Evolutionary conservation across 164 flowering plant species (phyloP), one percentile per base, ranked within the genome.

Genomic region (Brasenia schreberi): DNA sequence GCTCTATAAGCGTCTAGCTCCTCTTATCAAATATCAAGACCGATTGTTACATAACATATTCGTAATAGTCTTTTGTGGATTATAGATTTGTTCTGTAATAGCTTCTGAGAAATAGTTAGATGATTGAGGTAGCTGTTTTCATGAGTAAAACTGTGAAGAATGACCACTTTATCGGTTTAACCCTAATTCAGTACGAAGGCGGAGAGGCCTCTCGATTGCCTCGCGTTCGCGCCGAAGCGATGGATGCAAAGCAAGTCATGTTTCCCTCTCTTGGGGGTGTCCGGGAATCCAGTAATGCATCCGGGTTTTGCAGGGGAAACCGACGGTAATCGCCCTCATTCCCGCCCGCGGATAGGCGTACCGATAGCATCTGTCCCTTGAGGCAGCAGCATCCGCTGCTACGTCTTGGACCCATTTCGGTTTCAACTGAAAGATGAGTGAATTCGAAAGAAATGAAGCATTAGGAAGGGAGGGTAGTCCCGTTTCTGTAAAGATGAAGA

Each of bases 191-290:
- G n/a, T n/a, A n/a, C n/a, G n/a, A n/a, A 65, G 71, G 4, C 77
- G 68, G 56, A 78, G 72, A 18, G 33, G 17, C 74, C 78, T 64
- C 70, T 58, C 78, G 78, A 81, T 42, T 81, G 84, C 84, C 84
- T 76, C 19, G 81, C 81, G 62, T 76, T 81, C 58, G 84, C 84
- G 3, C 84, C 84, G 43, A 81, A 73, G 5, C 81, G 81, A 60
- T 81, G 84, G 66, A 81, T 33, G 6, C 78, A 70, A 10, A 81
- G 58, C 0, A 78, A 65, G 23, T 68, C 56, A 33, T 80, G 81
- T 62, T 69, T 76, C 10, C 42, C 16, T 19, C 65, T 59, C 23
- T 53, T 61, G 10, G 63, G 19, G 18, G 42, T 52, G n/a, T 44
- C 70, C 71, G 11, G 84, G 84, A 23, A 73, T 69, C 84, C 84